Evolutionary conservation across 352 stramenopile genomes (phyloP).

Genomic region (Phytophthora europaea): DNA sequence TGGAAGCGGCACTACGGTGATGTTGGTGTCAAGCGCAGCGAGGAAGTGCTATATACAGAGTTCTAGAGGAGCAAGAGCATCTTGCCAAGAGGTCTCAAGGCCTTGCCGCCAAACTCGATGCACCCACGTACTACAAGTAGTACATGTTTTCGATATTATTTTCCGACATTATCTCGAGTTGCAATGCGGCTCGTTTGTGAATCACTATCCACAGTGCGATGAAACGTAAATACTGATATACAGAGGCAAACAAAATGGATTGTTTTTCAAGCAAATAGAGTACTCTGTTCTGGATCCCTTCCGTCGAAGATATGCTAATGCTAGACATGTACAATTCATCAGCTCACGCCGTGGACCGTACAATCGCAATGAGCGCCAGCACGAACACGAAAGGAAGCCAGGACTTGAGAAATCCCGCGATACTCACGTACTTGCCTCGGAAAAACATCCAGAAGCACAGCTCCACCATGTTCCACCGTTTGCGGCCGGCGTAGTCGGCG

Average conservation of each 20-base stretch:
- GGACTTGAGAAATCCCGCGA: slow-evolving; percentile 32
- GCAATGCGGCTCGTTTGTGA: too few relatives aligned
- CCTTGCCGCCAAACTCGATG: too few relatives aligned
- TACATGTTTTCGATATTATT: too few relatives aligned
- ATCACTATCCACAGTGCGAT: background rate
- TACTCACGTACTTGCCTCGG: slow-evolving; percentile 63
- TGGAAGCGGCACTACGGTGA: slow-evolving; percentile 53
- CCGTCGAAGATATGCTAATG: too few relatives aligned
- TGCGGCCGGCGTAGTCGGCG: slow-evolving; percentile 59
- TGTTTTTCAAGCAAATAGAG: too few relatives aligned
- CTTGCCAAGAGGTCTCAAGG: too few relatives aligned
- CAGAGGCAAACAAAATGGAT: too few relatives aligned
- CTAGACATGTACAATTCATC: too few relatives aligned
- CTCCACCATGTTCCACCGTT: slow-evolving; percentile 83
- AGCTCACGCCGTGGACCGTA: slow-evolving; percentile 37
- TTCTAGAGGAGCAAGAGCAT: slow-evolving; percentile 7
- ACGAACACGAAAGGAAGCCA: slow-evolving; percentile 46
- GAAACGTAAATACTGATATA: too few relatives aligned
- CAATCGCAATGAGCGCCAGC: slow-evolving; percentile 35
- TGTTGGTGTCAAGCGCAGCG: slow-evolving; percentile 19
- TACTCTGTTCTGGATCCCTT: too few relatives aligned
- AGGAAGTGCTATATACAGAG: slow-evolving; percentile 40
- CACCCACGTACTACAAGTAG: too few relatives aligned
- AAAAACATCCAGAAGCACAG: slow-evolving; percentile 89
- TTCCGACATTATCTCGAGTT: too few relatives aligned